A percentile compares a stretch with the other conserved stretches of the same genome.
phyloP scores from a whole-genome alignment of 2,329 filamentous ascomycete genomes.

The Ascochyta rabiei region DNA sequence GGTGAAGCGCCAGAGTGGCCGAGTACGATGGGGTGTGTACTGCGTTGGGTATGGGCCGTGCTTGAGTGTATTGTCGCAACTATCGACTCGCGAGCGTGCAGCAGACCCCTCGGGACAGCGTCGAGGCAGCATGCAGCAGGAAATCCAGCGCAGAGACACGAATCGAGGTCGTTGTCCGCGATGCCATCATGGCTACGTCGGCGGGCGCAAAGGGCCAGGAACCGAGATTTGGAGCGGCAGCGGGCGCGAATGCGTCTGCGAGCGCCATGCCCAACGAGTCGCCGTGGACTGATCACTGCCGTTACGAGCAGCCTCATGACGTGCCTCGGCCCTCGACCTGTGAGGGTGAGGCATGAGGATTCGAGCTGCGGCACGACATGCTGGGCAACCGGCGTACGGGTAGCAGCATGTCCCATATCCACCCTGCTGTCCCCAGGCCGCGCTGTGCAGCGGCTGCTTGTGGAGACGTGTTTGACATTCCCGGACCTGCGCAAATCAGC shows the following conservation, averaged over 20 bases:
- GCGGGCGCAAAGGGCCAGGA: constrained; percentile 2
- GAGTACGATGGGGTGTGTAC: constrained; percentile 15
- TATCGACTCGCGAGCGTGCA: constrained; percentile 11
- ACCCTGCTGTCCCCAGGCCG: constrained; percentile 10
- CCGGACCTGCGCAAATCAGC: constrained; percentile 10
- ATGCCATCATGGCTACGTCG: constrained; percentile 18
- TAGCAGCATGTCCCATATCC: constrained; percentile 13
- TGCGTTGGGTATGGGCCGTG: constrained; percentile 8
- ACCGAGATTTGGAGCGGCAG: constrained; percentile 17
- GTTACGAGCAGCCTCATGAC: constrained; percentile 38
- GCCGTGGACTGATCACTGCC: constrained; percentile 36
- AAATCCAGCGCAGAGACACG: neutral
- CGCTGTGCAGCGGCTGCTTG: constrained; percentile 4
- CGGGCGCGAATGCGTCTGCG: neutral
- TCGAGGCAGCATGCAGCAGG: neutral
- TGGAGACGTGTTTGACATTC: constrained; percentile 17
- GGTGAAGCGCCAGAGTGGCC: constrained; percentile 14
- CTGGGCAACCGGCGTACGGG: constrained; percentile 13
- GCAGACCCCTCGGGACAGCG: neutral
- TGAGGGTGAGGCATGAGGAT: neutral
- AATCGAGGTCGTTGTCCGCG: constrained; percentile 4
- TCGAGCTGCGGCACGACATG: constrained; percentile 7
- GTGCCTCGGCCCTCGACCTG: constrained; percentile 19
- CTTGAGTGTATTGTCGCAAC: constrained; percentile 4
- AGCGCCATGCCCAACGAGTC: constrained; percentile 6